A percentile compares a stretch with the other conserved stretches of the same genome.
These are phyloP conservation scores for Obba rivulosa DNA, from an alignment of 768 basidiomycete species.

Conservation along the genomic window DNA sequence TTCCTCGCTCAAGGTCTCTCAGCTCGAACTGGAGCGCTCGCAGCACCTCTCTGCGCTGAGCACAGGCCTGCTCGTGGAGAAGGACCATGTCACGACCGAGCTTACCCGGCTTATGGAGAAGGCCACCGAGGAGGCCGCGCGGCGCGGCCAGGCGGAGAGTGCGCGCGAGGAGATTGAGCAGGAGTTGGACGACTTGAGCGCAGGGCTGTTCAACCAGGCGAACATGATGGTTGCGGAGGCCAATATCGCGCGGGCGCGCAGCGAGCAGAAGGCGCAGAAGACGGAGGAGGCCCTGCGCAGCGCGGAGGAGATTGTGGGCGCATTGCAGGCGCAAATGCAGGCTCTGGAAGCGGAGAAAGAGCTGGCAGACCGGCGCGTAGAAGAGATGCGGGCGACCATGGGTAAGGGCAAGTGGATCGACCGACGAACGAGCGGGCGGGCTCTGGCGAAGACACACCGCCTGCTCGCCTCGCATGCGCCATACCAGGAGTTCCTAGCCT, in stretches of 20 bases:
- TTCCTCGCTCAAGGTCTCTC: constrained; percentile 62
- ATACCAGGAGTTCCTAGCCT: constrained; percentile 75
- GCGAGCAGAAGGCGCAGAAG: constrained; percentile 71
- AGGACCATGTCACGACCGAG: constrained; percentile 83
- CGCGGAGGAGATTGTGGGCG: constrained; percentile 82
- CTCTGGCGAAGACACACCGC: constrained; percentile 29
- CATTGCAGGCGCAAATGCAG: constrained; percentile 87
- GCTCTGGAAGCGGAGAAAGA: constrained; percentile 63
- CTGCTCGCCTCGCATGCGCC: constrained; percentile 67
- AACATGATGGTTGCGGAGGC: constrained; percentile 99
- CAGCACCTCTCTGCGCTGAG: constrained; percentile 88
- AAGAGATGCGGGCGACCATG: constrained; percentile 45
- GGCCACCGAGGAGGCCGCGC: constrained; percentile 90
- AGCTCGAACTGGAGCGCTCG: constrained; percentile 79
- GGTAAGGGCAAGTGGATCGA: constrained; percentile 70
- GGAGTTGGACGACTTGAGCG: constrained; percentile 92
- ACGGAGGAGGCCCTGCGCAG: constrained; percentile 73
- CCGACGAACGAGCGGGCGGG: constrained; percentile 14
- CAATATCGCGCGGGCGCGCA: constrained; percentile 54
- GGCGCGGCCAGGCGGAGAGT: constrained; percentile 84
- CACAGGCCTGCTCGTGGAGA: constrained; percentile 89
- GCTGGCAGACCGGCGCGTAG: constrained; percentile 45
- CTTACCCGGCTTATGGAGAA: constrained; percentile 91
- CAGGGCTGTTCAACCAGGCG: constrained; percentile 84
- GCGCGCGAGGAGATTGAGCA: constrained; percentile 82